A percentile compares a stretch with the other conserved stretches of the same genome.
These are phyloP conservation scores for Backusella parvicylindrica DNA, from an alignment of 192 early-diverging fungal genomes.

Conservation along the genomic window DNA sequence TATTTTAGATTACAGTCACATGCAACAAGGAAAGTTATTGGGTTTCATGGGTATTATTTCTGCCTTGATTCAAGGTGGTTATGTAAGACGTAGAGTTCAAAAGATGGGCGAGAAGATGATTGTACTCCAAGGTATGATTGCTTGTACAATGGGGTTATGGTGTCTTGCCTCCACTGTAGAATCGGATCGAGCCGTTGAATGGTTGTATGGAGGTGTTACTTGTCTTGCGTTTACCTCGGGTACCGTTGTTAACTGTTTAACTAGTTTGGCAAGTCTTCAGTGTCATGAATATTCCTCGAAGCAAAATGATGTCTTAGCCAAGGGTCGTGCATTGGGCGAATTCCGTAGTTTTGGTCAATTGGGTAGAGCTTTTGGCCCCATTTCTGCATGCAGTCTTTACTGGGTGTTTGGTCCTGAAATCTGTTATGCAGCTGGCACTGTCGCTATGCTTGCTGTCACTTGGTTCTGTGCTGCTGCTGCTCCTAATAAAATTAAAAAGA, in stretches of 20 bases:
- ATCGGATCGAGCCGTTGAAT: background rate
- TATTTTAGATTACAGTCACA: conserved; percentile 79
- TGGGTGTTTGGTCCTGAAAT: conserved; percentile 70
- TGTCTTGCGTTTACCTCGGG: conserved; percentile 89
- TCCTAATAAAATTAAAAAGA: background rate
- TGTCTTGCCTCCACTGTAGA: conserved; percentile 44
- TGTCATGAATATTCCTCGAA: conserved; percentile 37
- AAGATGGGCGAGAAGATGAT: conserved; percentile 66
- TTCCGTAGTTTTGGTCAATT: conserved; percentile 90
- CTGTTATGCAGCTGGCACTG: conserved; percentile 59
- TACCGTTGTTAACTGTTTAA: conserved; percentile 92
- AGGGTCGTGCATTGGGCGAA: conserved; percentile 75
- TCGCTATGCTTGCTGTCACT: conserved; percentile 35
- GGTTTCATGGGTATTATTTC: conserved; percentile 87
- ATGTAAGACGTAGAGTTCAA: conserved; percentile 75
- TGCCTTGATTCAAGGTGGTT: conserved; percentile 90
- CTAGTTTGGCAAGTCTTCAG: conserved; percentile 65
- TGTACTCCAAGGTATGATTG: conserved; percentile 74
- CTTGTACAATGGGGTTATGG: conserved; percentile 62
- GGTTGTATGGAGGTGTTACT: conserved; percentile 62
- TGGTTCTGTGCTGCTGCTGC: background rate
- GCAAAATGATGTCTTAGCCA: conserved; percentile 34
- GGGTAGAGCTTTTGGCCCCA: conserved; percentile 84
- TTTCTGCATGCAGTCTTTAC: conserved; percentile 83
- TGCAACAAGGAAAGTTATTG: conserved; percentile 85